Evolutionary conservation across 345 rosid species (phyloP), one percentile per base, ranked within the genome.

Genomic region (Hibiscus trionum): DNA sequence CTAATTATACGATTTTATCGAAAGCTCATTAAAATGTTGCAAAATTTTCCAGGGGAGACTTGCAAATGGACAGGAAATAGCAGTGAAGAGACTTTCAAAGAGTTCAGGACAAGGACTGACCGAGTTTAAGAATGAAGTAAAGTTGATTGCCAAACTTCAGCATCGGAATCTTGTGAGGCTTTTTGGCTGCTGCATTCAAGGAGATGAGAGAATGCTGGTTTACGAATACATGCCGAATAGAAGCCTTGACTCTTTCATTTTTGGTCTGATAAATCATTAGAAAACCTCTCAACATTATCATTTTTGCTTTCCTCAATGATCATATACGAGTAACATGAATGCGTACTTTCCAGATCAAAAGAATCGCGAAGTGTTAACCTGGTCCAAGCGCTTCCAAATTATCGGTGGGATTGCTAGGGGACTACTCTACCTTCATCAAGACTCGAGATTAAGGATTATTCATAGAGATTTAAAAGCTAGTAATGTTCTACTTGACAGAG

Each of bases 111-210:
- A 82, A 75, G 91, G 91, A 44, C 0, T 63, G 42, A 66, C 65
- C 5, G 90, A 86, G 75, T 82, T 86, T 64, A 82, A 75, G 75
- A 86, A 81, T 12, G 87, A 86, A 66, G 86, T 79, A 4, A 76
- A 55, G 21, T 46, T 82, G 47, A 80, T 86, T 3, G 82, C 85
- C 10, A 84, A 82, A 69, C 84, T 86, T 69, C 90, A 84, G 55
- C 86, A 84, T 64, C 74, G 84, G 27, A 86, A 86, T 73, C 82
- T 86, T 17, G 90, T 84, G 26, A 77, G 74, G 69, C 85, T 86
- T 73, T 72, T 80, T 6, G 83, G 81, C 2, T 82, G 81, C 16
- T 82, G 80, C 66, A 75, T 80, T 37, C 66, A 80, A 17, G 76
- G 72, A 63, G 80, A 80, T 2, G 81, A 80, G 19, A 77, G 67